These are phyloP conservation scores for Avicennia marina DNA, from an alignment of 257 asterid species.

Conservation along the genomic window DNA sequence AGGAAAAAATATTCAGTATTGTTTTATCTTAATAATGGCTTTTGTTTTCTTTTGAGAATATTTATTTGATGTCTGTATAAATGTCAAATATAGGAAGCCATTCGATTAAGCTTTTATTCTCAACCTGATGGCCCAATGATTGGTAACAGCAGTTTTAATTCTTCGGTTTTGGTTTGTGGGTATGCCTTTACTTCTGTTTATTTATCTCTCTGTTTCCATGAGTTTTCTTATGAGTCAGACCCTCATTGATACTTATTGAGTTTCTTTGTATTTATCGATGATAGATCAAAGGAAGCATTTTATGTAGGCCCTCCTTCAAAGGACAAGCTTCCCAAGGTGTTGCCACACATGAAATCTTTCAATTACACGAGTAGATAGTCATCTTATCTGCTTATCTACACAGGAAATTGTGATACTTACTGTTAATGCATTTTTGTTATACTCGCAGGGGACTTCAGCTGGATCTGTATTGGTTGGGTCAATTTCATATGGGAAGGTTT, in stretches of 20 bases:
- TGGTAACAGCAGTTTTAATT: conserved; percentile 65
- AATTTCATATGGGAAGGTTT: conserved; percentile 77
- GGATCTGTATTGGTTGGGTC: conserved; percentile 86
- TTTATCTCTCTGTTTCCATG: conserved; percentile 8
- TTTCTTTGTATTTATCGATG: conserved; percentile 22
- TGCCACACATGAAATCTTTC: conserved; percentile 16
- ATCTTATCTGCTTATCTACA: conserved; percentile 6
- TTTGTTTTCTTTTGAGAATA: neutral
- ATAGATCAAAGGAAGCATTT: conserved; percentile 77
- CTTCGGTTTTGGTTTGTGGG: conserved; percentile 89
- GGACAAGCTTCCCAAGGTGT: conserved; percentile 95
- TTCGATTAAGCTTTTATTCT: conserved; percentile 70
- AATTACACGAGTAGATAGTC: conserved; percentile 7
- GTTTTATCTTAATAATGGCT: conserved; percentile 10
- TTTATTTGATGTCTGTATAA: conserved; percentile 13
- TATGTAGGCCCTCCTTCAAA: conserved; percentile 85
- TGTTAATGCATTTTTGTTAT: conserved; percentile 13
- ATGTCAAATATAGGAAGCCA: conserved; percentile 43
- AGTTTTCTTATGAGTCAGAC: conserved; percentile 8
- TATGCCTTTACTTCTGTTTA: conserved; percentile 23
- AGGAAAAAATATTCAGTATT: neutral
- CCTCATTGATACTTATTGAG: conserved; percentile 18
- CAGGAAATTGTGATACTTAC: conserved; percentile 12
- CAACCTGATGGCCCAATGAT: conserved; percentile 94
- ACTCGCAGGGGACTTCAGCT: conserved; percentile 61